Percentiles rank a stretch among this genome's conserved stretches.
These are phyloP conservation scores for Volvox reticuliferus DNA, from an alignment of 139 green algal genomes.

Conservation along the genomic window DNA sequence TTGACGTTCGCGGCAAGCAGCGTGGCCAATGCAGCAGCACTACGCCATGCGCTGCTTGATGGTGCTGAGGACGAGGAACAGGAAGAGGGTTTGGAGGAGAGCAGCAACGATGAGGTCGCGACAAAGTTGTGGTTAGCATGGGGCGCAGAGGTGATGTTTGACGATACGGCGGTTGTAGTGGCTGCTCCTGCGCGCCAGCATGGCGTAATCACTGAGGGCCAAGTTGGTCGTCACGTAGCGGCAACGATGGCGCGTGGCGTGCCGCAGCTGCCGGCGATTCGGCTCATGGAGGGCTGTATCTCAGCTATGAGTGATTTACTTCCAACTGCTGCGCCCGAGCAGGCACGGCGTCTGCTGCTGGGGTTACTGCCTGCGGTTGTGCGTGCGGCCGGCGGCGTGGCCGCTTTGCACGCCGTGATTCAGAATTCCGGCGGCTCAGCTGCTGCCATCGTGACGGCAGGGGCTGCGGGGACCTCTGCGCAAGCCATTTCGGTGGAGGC, in stretches of 20 bases:
- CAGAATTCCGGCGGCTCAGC: too few species aligned
- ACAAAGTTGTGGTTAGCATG: not conserved
- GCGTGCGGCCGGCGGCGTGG: not conserved
- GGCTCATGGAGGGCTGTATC: not conserved
- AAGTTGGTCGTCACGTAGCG: not conserved
- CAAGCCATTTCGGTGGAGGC: not conserved
- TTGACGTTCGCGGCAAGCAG: constrained; percentile 15
- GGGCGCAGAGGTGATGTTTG: not conserved
- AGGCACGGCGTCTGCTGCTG: constrained; percentile 32
- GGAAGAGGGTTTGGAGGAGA: too few species aligned
- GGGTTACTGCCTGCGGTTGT: not conserved
- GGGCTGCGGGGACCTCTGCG: not conserved
- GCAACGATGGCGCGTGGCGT: constrained; percentile 8
- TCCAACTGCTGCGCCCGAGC: not conserved
- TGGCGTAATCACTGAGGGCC: not conserved
- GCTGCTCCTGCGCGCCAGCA: not conserved
- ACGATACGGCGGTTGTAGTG: not conserved
- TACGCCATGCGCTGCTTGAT: constrained; percentile 3
- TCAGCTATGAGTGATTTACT: not conserved
- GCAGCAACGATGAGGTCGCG: not conserved
- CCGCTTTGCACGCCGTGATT: not conserved
- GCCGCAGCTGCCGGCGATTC: constrained; percentile 7
- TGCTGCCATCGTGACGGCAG: not conserved
- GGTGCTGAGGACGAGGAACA: not conserved
- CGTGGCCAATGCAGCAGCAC: not conserved